Conservation (phyloP, 2,329 filamentous ascomycete species). For the Pseudocercospora cruenta region DNA sequence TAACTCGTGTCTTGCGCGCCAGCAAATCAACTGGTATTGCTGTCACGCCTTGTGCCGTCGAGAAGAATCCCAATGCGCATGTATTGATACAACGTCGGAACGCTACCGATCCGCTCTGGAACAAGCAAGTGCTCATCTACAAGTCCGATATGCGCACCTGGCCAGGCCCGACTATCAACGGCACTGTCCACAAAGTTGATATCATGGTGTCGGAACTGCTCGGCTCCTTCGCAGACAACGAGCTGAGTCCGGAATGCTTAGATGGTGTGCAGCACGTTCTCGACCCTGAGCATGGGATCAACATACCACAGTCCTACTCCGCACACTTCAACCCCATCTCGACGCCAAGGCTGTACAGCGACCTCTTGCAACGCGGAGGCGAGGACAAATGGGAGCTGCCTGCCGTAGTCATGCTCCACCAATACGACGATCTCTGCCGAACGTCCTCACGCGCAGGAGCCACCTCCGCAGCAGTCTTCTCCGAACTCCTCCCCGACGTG, state of each 20-base stretch:
- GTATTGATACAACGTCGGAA: conserved; percentile 90
- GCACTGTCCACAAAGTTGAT: conserved; percentile 71
- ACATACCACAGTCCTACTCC: conserved; percentile 90
- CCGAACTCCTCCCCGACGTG: conserved; percentile 52
- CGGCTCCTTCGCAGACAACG: conserved; percentile 95
- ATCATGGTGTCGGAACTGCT: conserved; percentile 93
- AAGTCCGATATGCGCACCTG: conserved; percentile 98
- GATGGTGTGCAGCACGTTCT: conserved; percentile 94
- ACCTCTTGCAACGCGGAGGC: conserved; percentile 67
- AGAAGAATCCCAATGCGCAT: conserved; percentile 98
- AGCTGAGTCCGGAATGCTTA: conserved; percentile 92
- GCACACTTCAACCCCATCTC: conserved; percentile 92
- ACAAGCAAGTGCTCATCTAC: conserved; percentile 77
- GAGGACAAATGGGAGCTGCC: conserved; percentile 82
- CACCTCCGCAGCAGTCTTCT: conserved; percentile 15
- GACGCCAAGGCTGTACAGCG: conserved; percentile 80
- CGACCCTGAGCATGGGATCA: conserved; percentile 79
- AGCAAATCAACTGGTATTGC: conserved; percentile 74
- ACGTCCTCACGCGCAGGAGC: background rate
- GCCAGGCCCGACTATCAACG: conserved; percentile 72
- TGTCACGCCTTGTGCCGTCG: conserved; percentile 87
- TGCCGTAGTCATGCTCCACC: conserved; percentile 91
- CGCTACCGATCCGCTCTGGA: conserved; percentile 69
- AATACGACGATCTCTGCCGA: conserved; percentile 78
- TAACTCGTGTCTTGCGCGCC: conserved; percentile 82